Conservation (phyloP, 768 basidiomycete genomes). For the Collybia sp. region DNA sequence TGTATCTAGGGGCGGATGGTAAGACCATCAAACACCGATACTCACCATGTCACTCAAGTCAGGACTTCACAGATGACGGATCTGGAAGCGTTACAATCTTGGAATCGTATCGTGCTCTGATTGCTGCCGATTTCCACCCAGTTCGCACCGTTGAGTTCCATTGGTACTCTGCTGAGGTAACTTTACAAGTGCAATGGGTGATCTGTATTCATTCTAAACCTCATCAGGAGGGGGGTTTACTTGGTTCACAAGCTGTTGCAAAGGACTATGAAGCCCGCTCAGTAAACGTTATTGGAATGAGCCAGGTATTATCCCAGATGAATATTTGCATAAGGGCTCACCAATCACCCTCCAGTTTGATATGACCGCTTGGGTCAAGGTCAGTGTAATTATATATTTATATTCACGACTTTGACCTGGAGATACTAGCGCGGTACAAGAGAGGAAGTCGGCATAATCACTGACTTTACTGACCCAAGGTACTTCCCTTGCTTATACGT, state of each 20-base stretch:
- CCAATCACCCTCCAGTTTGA: constrained; percentile 51
- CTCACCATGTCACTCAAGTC: too few relatives aligned
- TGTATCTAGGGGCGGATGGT: constrained; percentile 46
- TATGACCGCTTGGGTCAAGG: constrained; percentile 95
- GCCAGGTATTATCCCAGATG: constrained; percentile 47
- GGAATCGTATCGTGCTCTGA: constrained; percentile 69
- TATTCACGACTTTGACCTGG: too few relatives aligned
- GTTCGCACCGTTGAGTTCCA: constrained; percentile 70
- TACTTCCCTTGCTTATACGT: constrained; percentile 10
- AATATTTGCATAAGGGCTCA: background rate
- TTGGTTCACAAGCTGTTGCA: constrained; percentile 90
- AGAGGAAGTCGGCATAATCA: constrained; percentile 82
- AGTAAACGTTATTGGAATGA: constrained; percentile 76
- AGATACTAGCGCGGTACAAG: constrained; percentile 49
- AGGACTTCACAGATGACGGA: constrained; percentile 53
- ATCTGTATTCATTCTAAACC: constrained; percentile 5
- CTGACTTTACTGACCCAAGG: constrained; percentile 72
- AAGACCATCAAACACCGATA: constrained; percentile 4
- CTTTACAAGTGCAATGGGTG: constrained; percentile 9
- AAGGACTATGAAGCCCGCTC: constrained; percentile 59
- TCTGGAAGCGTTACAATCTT: constrained; percentile 78
- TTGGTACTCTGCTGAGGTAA: constrained; percentile 80
- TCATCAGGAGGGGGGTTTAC: constrained; percentile 81
- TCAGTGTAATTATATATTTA: constrained; percentile 23
- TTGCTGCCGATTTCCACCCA: constrained; percentile 66